Evolutionary conservation across 108 stramenopile genomes (phyloP), one percentile per base, ranked within the genome.

Genomic region (Cyclotella sp.): DNA sequence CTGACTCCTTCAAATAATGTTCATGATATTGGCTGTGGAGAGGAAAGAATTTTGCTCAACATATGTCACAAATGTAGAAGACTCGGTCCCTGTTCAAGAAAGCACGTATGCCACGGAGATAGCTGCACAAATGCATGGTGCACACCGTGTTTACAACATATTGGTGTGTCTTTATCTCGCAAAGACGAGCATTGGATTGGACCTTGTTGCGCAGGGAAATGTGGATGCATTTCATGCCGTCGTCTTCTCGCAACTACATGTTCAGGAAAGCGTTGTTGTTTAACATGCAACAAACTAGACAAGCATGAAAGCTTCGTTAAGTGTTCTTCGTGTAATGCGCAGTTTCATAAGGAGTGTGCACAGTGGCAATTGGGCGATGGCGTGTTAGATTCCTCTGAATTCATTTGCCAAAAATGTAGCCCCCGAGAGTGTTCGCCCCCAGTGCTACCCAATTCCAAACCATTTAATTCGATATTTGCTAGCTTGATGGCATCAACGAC

Each of bases 191-290:
- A 46, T 45, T 77, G 76, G 76, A 47, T 29, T 29, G 76, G 76
- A 15, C 76, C 76, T 49, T 77, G 72, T 62, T 79, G 78, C 51
- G 52, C 19, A 22, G 76, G 68, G 0, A 34, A 61, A 30, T 75
- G 73, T 75, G 65, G 68, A 69, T 68, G 54, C 18, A 58, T 22
- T 52, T 59, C 63, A 39, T 63, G 69, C 59, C 43, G 52, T 18
- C n/a, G 39, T 29, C 42, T 30, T 29, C 42, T 30, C n/a, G 49
- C 8, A 19, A 19, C 3, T 51, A 8, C 1, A 19, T 16, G 19
- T 51, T 51, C 49, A 19, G 8, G 19, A 8, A 19, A 19, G 8
- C 6, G 16, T 22, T 22, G 22, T 58, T 58, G 57, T 24, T 13
- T 58, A 27, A 22, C 13, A 22, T 26, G 64, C 64, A 65, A 47